These are phyloP conservation scores for Diaporthe longicolla DNA, from an alignment of 2,329 filamentous ascomycete genomes.

Conservation along the genomic window DNA sequence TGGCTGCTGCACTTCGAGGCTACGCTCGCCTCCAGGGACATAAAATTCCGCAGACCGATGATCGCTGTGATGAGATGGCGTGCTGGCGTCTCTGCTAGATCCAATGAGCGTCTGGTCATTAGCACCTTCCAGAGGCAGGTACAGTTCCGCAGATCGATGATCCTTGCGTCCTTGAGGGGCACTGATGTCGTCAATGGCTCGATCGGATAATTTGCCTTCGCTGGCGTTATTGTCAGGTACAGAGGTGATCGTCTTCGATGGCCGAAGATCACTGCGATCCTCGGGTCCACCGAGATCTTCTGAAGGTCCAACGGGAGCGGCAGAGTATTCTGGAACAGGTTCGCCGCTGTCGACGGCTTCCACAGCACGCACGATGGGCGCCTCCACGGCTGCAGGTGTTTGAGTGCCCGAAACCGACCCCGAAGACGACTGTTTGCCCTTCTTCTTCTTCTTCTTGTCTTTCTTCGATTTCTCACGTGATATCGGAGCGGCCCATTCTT, in stretches of 20 bases:
- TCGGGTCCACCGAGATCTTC: not conserved
- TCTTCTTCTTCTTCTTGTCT: constrained; percentile 56
- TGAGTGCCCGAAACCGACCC: constrained; percentile 40
- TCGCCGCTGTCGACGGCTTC: not conserved
- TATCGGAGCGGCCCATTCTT: constrained; percentile 44
- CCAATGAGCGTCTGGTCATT: constrained; percentile 11
- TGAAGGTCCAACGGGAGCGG: not conserved
- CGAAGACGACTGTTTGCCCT: constrained; percentile 48
- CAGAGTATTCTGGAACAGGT: not conserved
- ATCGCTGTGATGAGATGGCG: not conserved
- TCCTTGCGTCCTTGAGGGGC: not conserved
- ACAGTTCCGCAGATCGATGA: constrained; percentile 31
- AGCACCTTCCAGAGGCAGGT: constrained; percentile 10
- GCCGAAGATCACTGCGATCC: not conserved
- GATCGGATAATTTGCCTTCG: not conserved
- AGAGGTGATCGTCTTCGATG: not conserved
- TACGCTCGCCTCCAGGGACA: not conserved
- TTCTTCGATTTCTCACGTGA: constrained; percentile 53
- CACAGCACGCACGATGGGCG: not conserved
- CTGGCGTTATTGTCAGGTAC: not conserved
- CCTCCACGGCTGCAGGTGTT: constrained; percentile 33
- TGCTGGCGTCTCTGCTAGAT: not conserved
- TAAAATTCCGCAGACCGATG: constrained; percentile 34
- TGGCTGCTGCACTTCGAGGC: not conserved
- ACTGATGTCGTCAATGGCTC: not conserved